Evolutionary conservation across 345 rosid genomes (phyloP).

Genomic region (Chamaenerion angustifolium): DNA sequence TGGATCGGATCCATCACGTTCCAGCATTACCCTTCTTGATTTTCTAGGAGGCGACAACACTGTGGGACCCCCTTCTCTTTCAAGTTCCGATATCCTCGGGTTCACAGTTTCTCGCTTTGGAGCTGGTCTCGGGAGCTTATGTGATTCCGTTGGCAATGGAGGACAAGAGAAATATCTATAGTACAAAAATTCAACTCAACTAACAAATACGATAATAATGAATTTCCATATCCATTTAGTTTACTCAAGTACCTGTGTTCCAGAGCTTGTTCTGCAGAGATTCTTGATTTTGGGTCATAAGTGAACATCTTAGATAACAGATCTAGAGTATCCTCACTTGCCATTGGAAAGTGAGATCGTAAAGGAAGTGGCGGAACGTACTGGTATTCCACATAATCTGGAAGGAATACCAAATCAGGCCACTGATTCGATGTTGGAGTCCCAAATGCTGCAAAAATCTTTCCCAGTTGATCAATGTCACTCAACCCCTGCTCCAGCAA

Average conservation of each 20-base stretch:
- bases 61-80: constrained; percentile 32
- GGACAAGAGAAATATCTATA: constrained; percentile 52
- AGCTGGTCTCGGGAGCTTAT: constrained; percentile 47
- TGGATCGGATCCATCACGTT: constrained; percentile 31
- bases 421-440: constrained; percentile 69
- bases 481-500: constrained; percentile 45
- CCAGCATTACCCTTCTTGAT: constrained; percentile 64
- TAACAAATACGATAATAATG: too few relatives aligned
- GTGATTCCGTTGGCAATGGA: constrained; percentile 51
- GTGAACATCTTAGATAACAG: constrained; percentile 73
- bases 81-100: constrained; percentile 25
- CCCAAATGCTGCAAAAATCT: constrained; percentile 76
- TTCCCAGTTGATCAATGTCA: constrained; percentile 88
- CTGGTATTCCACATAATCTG: constrained; percentile 87
- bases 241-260: constrained; percentile 47
- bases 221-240: too few relatives aligned
- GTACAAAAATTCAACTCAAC: too few relatives aligned
- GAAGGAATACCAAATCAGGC: constrained; percentile 74
- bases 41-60: constrained; percentile 66
- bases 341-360: constrained; percentile 53
- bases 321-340: constrained; percentile 79
- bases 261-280: constrained; percentile 63
- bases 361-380: constrained; percentile 45
- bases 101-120: constrained; percentile 28
- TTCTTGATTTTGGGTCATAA: constrained; percentile 71